Evolutionary conservation across 176 grass and related monocot genomes (phyloP).

Genomic region (Stipa capillata): DNA sequence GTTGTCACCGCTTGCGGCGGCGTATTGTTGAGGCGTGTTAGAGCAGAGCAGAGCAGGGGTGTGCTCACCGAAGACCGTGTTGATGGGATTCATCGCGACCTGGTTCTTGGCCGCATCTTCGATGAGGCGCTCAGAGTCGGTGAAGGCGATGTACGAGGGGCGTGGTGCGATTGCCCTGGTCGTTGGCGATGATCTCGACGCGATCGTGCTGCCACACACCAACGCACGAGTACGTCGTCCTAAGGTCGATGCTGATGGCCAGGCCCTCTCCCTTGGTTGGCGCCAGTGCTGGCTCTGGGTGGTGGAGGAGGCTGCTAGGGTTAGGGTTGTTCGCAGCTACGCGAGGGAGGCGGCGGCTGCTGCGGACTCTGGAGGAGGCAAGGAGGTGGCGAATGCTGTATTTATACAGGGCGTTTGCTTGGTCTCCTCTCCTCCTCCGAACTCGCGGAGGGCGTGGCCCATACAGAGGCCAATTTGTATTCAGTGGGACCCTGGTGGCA

Average conservation of each 20-base stretch:
- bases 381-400: not conserved
- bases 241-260: slow-evolving; percentile 59
- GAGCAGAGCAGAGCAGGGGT: not conserved
- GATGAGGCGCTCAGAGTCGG: slow-evolving; percentile 64
- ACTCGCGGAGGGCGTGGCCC: not conserved
- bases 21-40: too few relatives aligned
- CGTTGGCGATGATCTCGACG: slow-evolving; percentile 76
- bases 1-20: too few relatives aligned
- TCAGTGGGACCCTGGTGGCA: not conserved
- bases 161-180: slow-evolving; percentile 76
- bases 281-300: slow-evolving; percentile 24
- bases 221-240: slow-evolving; percentile 71
- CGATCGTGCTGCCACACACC: slow-evolving; percentile 74
- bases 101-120: slow-evolving; percentile 54
- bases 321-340: slow-evolving; percentile 4
- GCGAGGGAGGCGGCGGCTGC: not conserved
- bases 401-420: not conserved
- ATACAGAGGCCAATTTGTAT: not conserved
- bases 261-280: slow-evolving; percentile 44
- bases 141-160: slow-evolving; percentile 66
- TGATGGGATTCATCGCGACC: slow-evolving; percentile 54
- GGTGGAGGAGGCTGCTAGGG: not conserved
- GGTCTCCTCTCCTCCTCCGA: not conserved
- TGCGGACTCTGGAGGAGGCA: not conserved
- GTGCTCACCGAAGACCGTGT: slow-evolving; percentile 37